Base-by-base conservation (phyloP, 1,139 yeast species). In the Lodderomyces parapsilosis region DNA sequence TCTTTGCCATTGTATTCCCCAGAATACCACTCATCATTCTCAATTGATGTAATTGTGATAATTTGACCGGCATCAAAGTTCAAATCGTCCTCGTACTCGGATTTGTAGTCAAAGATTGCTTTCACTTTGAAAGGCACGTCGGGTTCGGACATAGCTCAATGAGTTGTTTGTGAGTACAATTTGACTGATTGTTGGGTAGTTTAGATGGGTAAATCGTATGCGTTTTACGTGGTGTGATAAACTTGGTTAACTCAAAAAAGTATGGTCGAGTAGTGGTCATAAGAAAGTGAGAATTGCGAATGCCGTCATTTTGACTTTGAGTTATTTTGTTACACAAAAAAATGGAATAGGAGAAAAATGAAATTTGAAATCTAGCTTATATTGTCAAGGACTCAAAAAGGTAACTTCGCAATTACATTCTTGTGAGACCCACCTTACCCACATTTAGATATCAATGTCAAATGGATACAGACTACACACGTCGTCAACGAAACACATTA, bases 11-110 rank as follows among this genome's bases (percentile, higher is more conserved):
- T 67, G 53, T 75, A 83, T 11, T 73, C 68, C 2, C 99, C 99
- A 35, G 78, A 70, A 57, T 78, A 86, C 99, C 99, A 93, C 51
- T 91, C 96, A 20, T 51, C 54, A 43, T 49, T 48, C 55, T 90
- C 96, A 45, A 88, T 71, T 23, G 78, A 80, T 2, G 83, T 80
- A 17, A 93, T 96, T 6, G 81, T 77, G 49, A 93, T 84, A 36
- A 76, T 24, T 89, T 96, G 46, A 86, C 86, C 93, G 4, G 70
- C 78, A 1, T 63, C 62, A 11, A 37, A 37, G 31, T 77, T 70
- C 59, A 93, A 75, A 62, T 93, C 99, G 58, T 90, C 98, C 25
- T 83, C 90, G 54, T 77, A 86, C 34, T 85, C 95, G 6, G 96
- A 86, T 47, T 73, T 68, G 66, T 88, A 88, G 44, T 83, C 86